Percentiles rank a stretch among this genome's conserved stretches.
phyloP scores from a whole-genome alignment of 2,329 filamentous ascomycete species.

The Dendrostoma leiphaemia region DNA sequence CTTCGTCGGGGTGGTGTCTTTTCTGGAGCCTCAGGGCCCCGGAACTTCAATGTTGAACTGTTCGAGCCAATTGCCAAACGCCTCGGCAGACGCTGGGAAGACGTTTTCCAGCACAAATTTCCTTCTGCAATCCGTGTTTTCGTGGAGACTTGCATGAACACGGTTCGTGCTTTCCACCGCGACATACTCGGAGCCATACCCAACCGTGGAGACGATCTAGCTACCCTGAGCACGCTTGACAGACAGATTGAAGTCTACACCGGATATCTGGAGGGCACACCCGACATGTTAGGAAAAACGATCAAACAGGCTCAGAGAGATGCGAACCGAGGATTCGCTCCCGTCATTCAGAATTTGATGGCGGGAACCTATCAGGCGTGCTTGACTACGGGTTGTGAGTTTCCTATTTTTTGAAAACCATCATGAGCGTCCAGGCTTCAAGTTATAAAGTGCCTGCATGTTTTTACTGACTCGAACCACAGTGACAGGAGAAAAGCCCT shows the following conservation, averaged over 20 bases:
- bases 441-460: background rate
- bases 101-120: conserved; percentile 25
- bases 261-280: conserved; percentile 38
- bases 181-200: conserved; percentile 3
- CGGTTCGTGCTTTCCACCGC: conserved; percentile 20
- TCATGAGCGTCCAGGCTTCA: too few relatives aligned
- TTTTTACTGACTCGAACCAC: background rate
- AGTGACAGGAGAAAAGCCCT: conserved; percentile 39
- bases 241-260: conserved; percentile 28
- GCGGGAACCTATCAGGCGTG: conserved; percentile 43
- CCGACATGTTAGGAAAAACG: conserved; percentile 26
- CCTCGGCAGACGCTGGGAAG: conserved; percentile 26
- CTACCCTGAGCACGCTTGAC: conserved; percentile 21
- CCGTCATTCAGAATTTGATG: conserved; percentile 45
- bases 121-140: conserved; percentile 16
- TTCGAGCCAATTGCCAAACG: conserved; percentile 22
- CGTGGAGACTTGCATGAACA: background rate
- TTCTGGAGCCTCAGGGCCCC: conserved; percentile 16
- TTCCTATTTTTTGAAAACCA: too few relatives aligned
- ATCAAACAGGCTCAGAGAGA: conserved; percentile 48
- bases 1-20: conserved; percentile 23
- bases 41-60: conserved; percentile 28
- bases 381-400: conserved; percentile 38
- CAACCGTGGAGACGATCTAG: conserved; percentile 8
- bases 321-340: conserved; percentile 52